Conservation (phyloP, 2,329 filamentous ascomycete genomes). For the Lachnellula subtilissima region DNA sequence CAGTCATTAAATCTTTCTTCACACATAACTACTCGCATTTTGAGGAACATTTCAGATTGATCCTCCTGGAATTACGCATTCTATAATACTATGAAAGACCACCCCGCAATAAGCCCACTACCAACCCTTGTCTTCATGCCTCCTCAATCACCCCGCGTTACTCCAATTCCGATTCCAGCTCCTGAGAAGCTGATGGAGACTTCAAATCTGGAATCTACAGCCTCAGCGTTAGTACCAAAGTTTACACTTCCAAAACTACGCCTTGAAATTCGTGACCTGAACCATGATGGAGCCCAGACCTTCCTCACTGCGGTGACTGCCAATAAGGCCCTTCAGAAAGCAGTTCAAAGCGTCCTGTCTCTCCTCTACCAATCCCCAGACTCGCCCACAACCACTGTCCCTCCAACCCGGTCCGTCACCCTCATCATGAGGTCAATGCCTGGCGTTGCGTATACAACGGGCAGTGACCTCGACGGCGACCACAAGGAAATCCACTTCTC, state of each 20-base stretch:
- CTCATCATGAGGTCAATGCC: conserved; percentile 72
- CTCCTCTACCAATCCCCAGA: conserved; percentile 61
- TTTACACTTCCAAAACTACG: conserved; percentile 52
- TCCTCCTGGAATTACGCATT: background rate
- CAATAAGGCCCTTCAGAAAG: conserved; percentile 53
- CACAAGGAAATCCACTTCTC: conserved; percentile 94
- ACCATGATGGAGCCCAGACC: conserved; percentile 53
- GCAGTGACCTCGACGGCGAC: conserved; percentile 70
- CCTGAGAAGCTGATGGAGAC: conserved; percentile 3
- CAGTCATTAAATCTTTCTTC: too few relatives aligned
- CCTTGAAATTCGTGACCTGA: conserved; percentile 54
- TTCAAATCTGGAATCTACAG: background rate
- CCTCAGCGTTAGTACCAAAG: conserved; percentile 4
- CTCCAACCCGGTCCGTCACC: conserved; percentile 78
- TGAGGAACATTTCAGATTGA: too few relatives aligned
- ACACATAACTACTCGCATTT: too few relatives aligned
- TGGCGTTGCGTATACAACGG: conserved; percentile 87
- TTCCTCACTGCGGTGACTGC: conserved; percentile 67
- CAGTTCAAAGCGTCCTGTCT: conserved; percentile 63
- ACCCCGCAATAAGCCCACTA: conserved; percentile 10
- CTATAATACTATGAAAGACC: background rate
- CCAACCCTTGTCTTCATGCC: conserved; percentile 23
- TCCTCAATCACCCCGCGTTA: conserved; percentile 18
- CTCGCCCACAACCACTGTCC: conserved; percentile 36
- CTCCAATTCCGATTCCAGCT: conserved; percentile 15